Percentiles rank a stretch among this genome's conserved stretches.
These are phyloP conservation scores for Sarcomyxa edulis DNA, from an alignment of 768 basidiomycete genomes.

Conservation along the genomic window DNA sequence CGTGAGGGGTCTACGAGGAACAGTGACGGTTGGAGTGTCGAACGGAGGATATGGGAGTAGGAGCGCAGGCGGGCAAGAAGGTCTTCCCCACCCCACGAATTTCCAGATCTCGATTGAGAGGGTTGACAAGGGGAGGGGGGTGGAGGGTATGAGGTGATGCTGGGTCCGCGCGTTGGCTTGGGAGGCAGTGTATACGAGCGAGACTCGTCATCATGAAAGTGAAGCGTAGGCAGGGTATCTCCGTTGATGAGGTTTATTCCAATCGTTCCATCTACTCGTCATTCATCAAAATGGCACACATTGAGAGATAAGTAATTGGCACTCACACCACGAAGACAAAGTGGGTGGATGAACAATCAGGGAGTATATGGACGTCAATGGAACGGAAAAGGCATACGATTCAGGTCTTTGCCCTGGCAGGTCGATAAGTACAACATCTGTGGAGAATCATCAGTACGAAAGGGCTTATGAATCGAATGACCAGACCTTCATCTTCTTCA, in stretches of 20 bases:
- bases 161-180: slow-evolving; percentile 35
- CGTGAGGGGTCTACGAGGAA: slow-evolving; percentile 92
- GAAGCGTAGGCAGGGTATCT: slow-evolving; percentile 80
- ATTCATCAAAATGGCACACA: slow-evolving; percentile 11
- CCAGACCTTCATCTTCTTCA: slow-evolving; percentile 69
- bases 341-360: slow-evolving; percentile 82
- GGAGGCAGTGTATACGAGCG: slow-evolving; percentile 62
- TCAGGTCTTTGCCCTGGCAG: slow-evolving; percentile 80
- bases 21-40: slow-evolving; percentile 77
- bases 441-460: neutral
- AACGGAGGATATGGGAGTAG: slow-evolving; percentile 80
- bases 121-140: slow-evolving; percentile 43
- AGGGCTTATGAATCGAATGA: slow-evolving; percentile 8
- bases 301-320: slow-evolving; percentile 13
- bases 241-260: slow-evolving; percentile 86
- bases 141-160: slow-evolving; percentile 57
- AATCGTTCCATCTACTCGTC: slow-evolving; percentile 69
- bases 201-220: slow-evolving; percentile 98
- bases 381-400: slow-evolving; percentile 94
- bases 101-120: slow-evolving; percentile 35
- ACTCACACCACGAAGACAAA: slow-evolving; percentile 76
- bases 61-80: slow-evolving; percentile 69
- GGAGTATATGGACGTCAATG: slow-evolving; percentile 85
- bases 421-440: slow-evolving; percentile 83
- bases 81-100: slow-evolving; percentile 86